Evolutionary conservation across 2,329 filamentous ascomycete species (phyloP), one percentile per base, ranked within the genome.

Genomic region (Trichophyton mentagrophytes): DNA sequence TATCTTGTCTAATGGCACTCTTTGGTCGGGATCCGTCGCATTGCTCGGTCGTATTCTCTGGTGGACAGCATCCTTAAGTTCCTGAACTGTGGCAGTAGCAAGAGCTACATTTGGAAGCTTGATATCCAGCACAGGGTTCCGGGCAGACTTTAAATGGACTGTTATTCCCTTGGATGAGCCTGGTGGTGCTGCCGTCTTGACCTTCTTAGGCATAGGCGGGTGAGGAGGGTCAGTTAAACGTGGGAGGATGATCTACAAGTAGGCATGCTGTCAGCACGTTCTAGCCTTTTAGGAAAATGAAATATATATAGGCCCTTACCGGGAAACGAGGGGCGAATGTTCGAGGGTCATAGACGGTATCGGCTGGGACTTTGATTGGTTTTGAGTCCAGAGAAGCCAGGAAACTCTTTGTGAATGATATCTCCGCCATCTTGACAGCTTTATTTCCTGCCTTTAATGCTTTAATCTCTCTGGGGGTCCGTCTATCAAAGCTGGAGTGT

Each of bases 261-360:
- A 25, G 65, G 33, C 47, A 60, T 55, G 55, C 49, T 62, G 11
- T 59, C 60, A 57, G 36, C 15, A 22, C 13, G n/a, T n/a, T 13
- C 40, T 36, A 27, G 6, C 42, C 27, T 25, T 20, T 8, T 5
- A 60, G 25, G 15, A 60, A 25, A 40, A 17, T 3, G 9, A 11
- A 2, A 40, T n/a, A 30, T 40, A 3, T 57, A 72, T 60, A 22
- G 22, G 62, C 53, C 66, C 85, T 33, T 82, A 96, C 92, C 15
- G 90, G 87, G 65, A 85, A 80, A 64, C 88, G 84, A 27, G 87
- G 78, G 25, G 89, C 87, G 71, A 92, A 91, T 66, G 81, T 84
- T 68, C 85, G 85, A 57, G 89, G 85, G 70, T 96, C 89, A 74
- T 92, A 89, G 73, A 95, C 85, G 83, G 96, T 88, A 73, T 97